Base-by-base conservation (phyloP, 257 asterid genomes). In the Galeopsis tetrahit region DNA sequence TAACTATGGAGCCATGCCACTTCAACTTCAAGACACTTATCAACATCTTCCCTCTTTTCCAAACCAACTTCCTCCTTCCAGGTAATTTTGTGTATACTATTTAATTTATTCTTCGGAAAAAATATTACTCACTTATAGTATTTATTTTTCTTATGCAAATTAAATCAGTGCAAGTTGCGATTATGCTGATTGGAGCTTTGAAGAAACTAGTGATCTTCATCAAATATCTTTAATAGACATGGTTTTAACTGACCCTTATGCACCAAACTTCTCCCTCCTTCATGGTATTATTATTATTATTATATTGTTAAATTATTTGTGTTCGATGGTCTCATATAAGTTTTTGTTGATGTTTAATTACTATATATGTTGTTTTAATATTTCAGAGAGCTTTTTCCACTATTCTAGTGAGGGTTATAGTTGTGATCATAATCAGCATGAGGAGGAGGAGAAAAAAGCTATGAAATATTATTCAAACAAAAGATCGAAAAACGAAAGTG, bases 241-340 rank as follows among this genome's bases (percentile, higher is more conserved):
- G 74, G 53, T 75, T 56, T 57, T 73, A 8, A 62, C 71, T 72
- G 85, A 79, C 31, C 79, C 68, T 42, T 78, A 61, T 77, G 63
- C n/a, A 39, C 82, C 75, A 44, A 28, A 36, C 68, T 46, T 68
- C 10, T 31, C 52, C 43, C 31, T 63, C 11, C n/a, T 65, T 42
- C 82, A 76, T 72, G 94, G 93, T 82, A 9, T 6, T 14, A 10
- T 33, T 1, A 31, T 60, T 82, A 9, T 6, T 14, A 10, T 33
- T 1, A 31, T 60, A 32, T 60, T 60, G 46, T 66, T 42, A 21
- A 21, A 21, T 21, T 21, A 21, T 0, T 21, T 21, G 1, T 1
- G 1, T 1, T 21, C 0, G 28, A 21, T 21, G 1, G 28, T 21
- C 28, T 21, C 28, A 1, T 21, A 21, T 21, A 21, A 21, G 28